phyloP scores from a whole-genome alignment of 2,329 filamentous ascomycete species.

The Fusarium sp. region DNA sequence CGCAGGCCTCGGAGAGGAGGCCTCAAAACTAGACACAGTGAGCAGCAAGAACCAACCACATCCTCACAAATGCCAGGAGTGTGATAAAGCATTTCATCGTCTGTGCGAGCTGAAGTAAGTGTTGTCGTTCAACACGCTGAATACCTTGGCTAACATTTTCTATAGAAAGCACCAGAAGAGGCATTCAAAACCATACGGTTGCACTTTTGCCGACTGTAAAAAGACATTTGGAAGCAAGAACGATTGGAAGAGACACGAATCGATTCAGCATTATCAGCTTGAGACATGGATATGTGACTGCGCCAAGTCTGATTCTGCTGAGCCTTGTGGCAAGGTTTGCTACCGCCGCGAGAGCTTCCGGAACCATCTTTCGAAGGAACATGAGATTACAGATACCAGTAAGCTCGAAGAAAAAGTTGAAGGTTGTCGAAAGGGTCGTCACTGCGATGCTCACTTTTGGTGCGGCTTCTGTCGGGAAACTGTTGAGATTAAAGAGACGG shows the following conservation, averaged over 20 bases:
- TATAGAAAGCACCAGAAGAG: conserved; percentile 83
- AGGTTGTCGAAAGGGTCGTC: conserved; percentile 67
- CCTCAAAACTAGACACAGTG: conserved; percentile 9
- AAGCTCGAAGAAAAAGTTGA: conserved; percentile 56
- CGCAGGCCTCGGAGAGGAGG: conserved; percentile 8
- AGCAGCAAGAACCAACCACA: conserved; percentile 19
- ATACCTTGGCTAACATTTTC: conserved; percentile 16
- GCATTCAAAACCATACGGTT: conserved; percentile 82
- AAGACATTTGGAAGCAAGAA: conserved; percentile 90
- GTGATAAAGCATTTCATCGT: conserved; percentile 57
- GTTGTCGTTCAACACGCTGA: not conserved
- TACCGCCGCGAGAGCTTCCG: conserved; percentile 66
- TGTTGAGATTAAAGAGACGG: conserved; percentile 55
- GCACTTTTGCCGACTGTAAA: conserved; percentile 73
- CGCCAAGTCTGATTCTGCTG: conserved; percentile 7
- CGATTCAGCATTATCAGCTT: conserved; percentile 75
- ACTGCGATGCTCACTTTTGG: conserved; percentile 77
- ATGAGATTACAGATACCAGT: conserved; percentile 48
- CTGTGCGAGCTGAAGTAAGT: conserved; percentile 66
- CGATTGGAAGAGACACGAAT: conserved; percentile 93
- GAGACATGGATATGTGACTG: conserved; percentile 77
- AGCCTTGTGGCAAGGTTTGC: conserved; percentile 65
- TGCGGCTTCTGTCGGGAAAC: conserved; percentile 80
- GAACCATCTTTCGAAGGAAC: conserved; percentile 65
- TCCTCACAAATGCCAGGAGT: conserved; percentile 48